phyloP scores from a whole-genome alignment of 1,284 basidiomycete species.

The Leccinum pseudoinsigne region DNA sequence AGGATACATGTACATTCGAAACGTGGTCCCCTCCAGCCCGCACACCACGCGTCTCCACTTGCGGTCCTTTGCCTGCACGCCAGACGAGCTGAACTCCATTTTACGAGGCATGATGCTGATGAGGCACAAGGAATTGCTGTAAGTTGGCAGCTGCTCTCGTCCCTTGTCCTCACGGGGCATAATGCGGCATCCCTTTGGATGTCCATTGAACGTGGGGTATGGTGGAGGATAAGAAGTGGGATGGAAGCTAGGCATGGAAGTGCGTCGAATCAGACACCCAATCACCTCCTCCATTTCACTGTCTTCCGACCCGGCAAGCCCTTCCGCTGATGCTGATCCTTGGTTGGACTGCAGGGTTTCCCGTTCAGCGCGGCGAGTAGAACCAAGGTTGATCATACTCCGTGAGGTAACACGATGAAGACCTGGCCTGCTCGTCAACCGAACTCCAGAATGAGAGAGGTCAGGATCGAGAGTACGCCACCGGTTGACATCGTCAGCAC shows the following conservation, averaged over 20 bases:
- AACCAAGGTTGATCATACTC: slow-evolving; percentile 43
- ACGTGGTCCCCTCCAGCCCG: slow-evolving; percentile 89
- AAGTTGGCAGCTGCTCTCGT: slow-evolving; percentile 76
- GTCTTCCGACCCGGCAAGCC: slow-evolving; percentile 24
- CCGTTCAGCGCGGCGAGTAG: slow-evolving; percentile 25
- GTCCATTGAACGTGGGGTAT: slow-evolving; percentile 33
- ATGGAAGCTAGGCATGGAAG: slow-evolving; percentile 37
- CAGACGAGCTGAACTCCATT: slow-evolving; percentile 89
- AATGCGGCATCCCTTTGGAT: slow-evolving; percentile 22
- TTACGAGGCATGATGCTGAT: slow-evolving; percentile 88
- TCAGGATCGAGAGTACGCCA: slow-evolving; percentile 6
- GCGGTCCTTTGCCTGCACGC: slow-evolving; percentile 85
- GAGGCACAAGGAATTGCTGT: slow-evolving; percentile 85
- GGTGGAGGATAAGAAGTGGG: slow-evolving; percentile 35
- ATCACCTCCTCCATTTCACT: slow-evolving; percentile 18
- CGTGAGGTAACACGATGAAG: slow-evolving; percentile 45
- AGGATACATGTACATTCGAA: slow-evolving; percentile 80
- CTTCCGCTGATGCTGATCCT: slow-evolving; percentile 13
- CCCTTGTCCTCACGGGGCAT: slow-evolving; percentile 55
- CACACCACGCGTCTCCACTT: slow-evolving; percentile 91
- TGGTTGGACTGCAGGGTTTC: slow-evolving; percentile 13
- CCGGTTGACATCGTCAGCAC: slow-evolving; percentile 3
- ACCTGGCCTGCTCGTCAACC: slow-evolving; percentile 26
- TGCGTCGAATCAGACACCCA: slow-evolving; percentile 30
- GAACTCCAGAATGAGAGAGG: slow-evolving; percentile 6